These are phyloP conservation scores for Phytophthora colocasiae DNA, from an alignment of 352 stramenopile species.

Conservation along the genomic window DNA sequence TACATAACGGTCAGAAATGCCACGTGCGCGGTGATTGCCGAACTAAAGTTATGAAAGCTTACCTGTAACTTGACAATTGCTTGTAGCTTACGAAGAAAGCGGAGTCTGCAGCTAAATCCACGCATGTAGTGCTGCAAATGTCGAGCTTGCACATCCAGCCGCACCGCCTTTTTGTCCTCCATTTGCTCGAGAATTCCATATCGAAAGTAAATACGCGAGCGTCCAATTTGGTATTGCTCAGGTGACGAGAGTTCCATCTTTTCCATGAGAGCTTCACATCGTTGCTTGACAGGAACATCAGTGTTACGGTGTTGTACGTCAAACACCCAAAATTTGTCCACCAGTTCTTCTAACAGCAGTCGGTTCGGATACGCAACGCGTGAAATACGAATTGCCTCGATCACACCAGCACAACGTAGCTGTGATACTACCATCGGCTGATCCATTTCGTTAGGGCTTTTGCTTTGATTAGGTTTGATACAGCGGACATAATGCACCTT, in stretches of 20 bases:
- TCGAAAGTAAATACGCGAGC: slow-evolving; percentile 84
- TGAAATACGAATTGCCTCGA: slow-evolving; percentile 98
- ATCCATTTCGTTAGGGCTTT: slow-evolving; percentile 90
- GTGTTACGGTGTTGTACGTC: slow-evolving; percentile 46
- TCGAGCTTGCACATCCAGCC: slow-evolving; percentile 66
- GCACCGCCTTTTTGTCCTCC: slow-evolving; percentile 68
- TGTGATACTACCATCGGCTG: slow-evolving; percentile 95
- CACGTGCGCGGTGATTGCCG: not conserved
- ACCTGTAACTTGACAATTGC: slow-evolving; percentile 86
- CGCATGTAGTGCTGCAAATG: slow-evolving; percentile 80
- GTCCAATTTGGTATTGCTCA: slow-evolving; percentile 79
- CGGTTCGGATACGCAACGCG: slow-evolving; percentile 98
- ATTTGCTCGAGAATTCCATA: slow-evolving; percentile 83
- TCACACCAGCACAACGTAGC: slow-evolving; percentile 97
- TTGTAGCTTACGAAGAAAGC: slow-evolving; percentile 69
- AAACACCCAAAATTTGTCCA: slow-evolving; percentile 87
- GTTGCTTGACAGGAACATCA: slow-evolving; percentile 49
- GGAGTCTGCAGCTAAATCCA: slow-evolving; percentile 64
- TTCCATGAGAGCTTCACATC: slow-evolving; percentile 65
- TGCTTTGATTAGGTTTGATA: slow-evolving; percentile 98
- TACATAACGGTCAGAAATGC: slow-evolving; percentile 15
- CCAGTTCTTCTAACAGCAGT: slow-evolving; percentile 85
- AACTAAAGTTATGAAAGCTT: slow-evolving; percentile 1
- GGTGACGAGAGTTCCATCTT: slow-evolving; percentile 70
- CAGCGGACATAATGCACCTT: slow-evolving; percentile 99